Conservation (phyloP, 768 basidiomycete genomes). For the Tricholoma terreum region DNA sequence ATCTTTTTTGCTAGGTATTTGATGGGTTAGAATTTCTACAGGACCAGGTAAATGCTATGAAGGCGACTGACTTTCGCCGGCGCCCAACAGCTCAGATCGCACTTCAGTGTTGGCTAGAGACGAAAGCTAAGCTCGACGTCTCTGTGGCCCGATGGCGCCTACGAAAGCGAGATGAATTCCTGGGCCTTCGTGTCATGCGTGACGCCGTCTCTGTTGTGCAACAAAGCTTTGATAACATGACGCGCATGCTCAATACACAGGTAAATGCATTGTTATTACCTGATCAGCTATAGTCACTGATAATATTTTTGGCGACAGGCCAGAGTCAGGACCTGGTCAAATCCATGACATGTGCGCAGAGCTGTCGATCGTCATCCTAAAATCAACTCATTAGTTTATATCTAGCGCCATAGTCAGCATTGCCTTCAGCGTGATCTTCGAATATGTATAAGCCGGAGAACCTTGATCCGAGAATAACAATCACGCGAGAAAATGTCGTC, state of each 20-base stretch:
- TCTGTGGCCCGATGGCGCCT: conserved; percentile 1
- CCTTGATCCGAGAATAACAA: too few species aligned
- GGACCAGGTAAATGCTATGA: not conserved
- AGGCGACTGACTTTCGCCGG: not conserved
- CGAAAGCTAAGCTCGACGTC: not conserved
- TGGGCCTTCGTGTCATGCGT: not conserved
- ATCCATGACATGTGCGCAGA: not conserved
- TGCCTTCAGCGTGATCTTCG: too few species aligned
- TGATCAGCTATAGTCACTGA: not conserved
- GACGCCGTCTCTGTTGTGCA: not conserved
- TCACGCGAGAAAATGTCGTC: too few species aligned
- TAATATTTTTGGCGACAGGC: not conserved
- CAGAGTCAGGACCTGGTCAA: not conserved
- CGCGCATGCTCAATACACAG: not conserved
- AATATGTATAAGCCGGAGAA: too few species aligned
- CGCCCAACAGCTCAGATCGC: not conserved
- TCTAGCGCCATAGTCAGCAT: too few species aligned
- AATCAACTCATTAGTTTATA: too few species aligned
- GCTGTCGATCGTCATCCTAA: too few species aligned
- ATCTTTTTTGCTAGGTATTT: not conserved
- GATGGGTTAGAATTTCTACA: not conserved
- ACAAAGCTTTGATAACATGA: conserved; percentile 1
- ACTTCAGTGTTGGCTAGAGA: not conserved
- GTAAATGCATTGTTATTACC: not conserved
- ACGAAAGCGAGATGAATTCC: not conserved